phyloP scores from a whole-genome alignment of 2,329 filamentous ascomycete species.

The Neonectria ditissima region DNA sequence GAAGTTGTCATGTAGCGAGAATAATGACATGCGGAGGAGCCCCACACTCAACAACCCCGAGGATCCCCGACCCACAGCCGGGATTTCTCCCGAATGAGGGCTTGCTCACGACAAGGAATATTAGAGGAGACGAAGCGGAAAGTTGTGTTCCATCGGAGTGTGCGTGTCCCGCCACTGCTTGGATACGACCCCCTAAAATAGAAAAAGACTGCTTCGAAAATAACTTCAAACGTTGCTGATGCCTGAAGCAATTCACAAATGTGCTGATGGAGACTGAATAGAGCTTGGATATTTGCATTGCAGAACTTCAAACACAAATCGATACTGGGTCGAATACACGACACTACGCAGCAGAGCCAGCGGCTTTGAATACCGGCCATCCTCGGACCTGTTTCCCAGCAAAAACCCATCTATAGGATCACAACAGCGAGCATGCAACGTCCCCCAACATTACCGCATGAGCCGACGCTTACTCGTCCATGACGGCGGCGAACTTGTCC shows the following conservation, averaged over 20 bases:
- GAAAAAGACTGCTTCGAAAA: neutral
- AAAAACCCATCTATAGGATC: constrained; percentile 46
- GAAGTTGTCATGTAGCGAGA: constrained; percentile 25
- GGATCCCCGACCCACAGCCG: constrained; percentile 23
- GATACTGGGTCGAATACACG: constrained; percentile 46
- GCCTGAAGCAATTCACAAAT: neutral
- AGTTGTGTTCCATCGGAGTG: neutral
- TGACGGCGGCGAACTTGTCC: constrained; percentile 96
- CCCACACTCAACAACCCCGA: constrained; percentile 37
- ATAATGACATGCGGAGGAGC: constrained; percentile 29
- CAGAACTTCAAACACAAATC: constrained; percentile 19
- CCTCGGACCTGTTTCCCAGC: constrained; percentile 37
- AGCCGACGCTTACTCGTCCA: constrained; percentile 79
- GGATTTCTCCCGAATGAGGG: constrained; percentile 10
- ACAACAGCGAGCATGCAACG: constrained; percentile 38
- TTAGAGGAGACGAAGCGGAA: neutral
- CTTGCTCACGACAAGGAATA: neutral
- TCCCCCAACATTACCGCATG: constrained; percentile 31
- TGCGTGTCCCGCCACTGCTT: neutral
- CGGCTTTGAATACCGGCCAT: constrained; percentile 42
- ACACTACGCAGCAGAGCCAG: constrained; percentile 44
- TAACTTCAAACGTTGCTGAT: neutral
- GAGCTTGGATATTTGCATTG: constrained; percentile 1
- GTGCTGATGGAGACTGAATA: neutral
- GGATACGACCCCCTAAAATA: neutral